Conservation (phyloP, 2,329 filamentous ascomycete genomes). For the Colletotrichum sansevieriae region DNA sequence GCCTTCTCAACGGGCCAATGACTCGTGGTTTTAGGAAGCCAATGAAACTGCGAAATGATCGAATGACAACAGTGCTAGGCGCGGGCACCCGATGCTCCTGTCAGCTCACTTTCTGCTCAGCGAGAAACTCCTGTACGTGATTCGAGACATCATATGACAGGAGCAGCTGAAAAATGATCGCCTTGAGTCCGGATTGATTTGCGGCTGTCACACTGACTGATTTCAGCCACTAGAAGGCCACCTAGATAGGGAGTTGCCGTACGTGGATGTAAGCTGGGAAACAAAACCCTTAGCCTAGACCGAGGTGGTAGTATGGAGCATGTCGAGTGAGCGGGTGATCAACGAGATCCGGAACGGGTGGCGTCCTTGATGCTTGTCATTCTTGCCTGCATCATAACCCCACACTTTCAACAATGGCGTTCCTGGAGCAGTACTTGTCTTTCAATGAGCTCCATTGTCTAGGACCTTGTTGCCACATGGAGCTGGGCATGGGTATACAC, state of each 20-base stretch:
- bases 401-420: not conserved
- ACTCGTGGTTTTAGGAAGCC: constrained; percentile 12
- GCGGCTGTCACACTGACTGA: no score
- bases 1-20: constrained; percentile 23
- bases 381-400: not conserved
- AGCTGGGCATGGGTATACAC: not conserved
- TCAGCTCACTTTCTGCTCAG: constrained; percentile 10
- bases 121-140: not conserved
- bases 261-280: not conserved
- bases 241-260: no score
- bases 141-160: constrained; percentile 35
- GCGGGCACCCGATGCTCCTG: constrained; percentile 22
- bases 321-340: constrained; percentile 9
- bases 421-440: not conserved
- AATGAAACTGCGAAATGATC: constrained; percentile 14
- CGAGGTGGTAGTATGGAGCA: not conserved
- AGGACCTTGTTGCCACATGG: not conserved
- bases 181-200: not conserved
- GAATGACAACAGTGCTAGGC: constrained; percentile 14
- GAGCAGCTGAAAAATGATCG: constrained; percentile 24
- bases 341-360: constrained; percentile 2
- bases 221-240: constrained; percentile 1
- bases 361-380: constrained; percentile 13
- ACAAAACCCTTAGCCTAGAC: not conserved
- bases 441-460: constrained; percentile 11